Evolutionary conservation across 2,329 filamentous ascomycete species (phyloP).

Genomic region (Knoxdaviesia capensis): DNA sequence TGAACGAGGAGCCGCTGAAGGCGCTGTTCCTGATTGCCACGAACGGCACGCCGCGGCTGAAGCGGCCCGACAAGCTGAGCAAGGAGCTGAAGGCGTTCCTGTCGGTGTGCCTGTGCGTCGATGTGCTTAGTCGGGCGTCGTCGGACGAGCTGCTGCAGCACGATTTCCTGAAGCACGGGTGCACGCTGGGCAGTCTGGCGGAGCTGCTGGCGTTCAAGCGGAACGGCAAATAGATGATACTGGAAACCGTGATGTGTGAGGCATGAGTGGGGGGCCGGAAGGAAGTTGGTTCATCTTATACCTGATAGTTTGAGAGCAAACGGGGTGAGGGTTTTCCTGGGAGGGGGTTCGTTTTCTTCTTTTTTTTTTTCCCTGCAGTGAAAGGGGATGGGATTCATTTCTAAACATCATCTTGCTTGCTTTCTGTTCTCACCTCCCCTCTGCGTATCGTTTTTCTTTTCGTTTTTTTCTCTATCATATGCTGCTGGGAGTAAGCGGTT

Average conservation of each 20-base stretch:
- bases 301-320: too few relatives aligned
- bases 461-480: neutral
- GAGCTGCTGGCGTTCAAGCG: slow-evolving; percentile 81
- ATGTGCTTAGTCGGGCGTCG: slow-evolving; percentile 84
- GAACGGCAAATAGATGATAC: slow-evolving; percentile 32
- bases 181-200: slow-evolving; percentile 60
- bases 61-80: slow-evolving; percentile 95
- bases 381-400: too few relatives aligned
- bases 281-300: too few relatives aligned
- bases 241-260: too few relatives aligned
- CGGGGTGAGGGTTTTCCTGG: neutral
- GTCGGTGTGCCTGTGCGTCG: slow-evolving; percentile 87
- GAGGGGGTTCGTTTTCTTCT: neutral
- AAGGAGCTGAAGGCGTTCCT: slow-evolving; percentile 97
- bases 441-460: neutral
- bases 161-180: slow-evolving; percentile 88
- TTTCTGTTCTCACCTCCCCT: neutral
- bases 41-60: slow-evolving; percentile 86
- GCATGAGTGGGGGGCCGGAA: too few relatives aligned
- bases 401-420: too few relatives aligned
- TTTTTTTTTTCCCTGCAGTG: too few relatives aligned
- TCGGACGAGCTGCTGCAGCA: slow-evolving; percentile 77
- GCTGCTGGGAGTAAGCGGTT: neutral
- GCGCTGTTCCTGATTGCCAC: slow-evolving; percentile 94
- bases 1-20: slow-evolving; percentile 95